Percentiles rank a stretch among this genome's conserved stretches.
Evolutionary conservation across 139 green algal genomes (phyloP).

Genomic region (Tetradesmus obliquus): DNA sequence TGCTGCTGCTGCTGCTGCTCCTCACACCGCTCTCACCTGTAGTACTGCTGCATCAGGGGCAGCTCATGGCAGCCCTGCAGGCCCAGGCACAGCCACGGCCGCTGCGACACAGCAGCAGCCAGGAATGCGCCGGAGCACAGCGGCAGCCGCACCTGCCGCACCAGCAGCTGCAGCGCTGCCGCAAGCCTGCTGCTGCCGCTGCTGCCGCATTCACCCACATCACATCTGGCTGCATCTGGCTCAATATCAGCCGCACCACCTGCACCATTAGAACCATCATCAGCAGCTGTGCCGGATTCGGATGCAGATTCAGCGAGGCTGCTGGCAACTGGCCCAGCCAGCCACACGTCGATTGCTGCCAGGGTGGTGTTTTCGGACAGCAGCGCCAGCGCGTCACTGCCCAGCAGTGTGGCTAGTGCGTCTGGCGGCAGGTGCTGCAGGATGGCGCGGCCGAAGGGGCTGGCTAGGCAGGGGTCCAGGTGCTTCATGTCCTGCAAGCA

Average conservation of each 20-base stretch:
- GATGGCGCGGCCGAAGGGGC: not conserved
- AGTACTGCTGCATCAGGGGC: slow-evolving; percentile 22
- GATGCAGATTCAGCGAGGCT: not conserved
- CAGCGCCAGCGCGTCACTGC: slow-evolving; percentile 2
- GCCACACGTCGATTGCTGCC: slow-evolving; percentile 25
- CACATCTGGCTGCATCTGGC: not conserved
- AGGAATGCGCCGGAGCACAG: slow-evolving; percentile 26
- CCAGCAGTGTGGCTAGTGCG: not conserved
- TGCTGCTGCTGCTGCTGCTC: not conserved
- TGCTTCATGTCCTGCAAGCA: not conserved
- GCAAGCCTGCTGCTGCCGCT: not conserved
- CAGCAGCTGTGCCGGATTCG: not conserved
- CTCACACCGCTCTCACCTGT: not conserved
- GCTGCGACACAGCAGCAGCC: slow-evolving; percentile 17
- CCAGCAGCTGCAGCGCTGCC: slow-evolving; percentile 27
- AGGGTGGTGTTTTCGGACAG: slow-evolving; percentile 11
- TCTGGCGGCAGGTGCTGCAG: slow-evolving; percentile 17
- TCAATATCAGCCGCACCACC: not conserved
- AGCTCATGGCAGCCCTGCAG: not conserved
- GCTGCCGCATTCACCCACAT: not conserved
- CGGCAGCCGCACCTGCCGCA: slow-evolving; percentile 30
- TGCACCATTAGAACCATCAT: not conserved
- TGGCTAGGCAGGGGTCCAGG: slow-evolving; percentile 13
- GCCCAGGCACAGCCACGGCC: slow-evolving; percentile 20
- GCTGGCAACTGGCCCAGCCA: slow-evolving; percentile 8